Evolutionary conservation across 139 green algal genomes (phyloP), one percentile per base, ranked within the genome.

Genomic region (Tetradesmus lagerheimii): DNA sequence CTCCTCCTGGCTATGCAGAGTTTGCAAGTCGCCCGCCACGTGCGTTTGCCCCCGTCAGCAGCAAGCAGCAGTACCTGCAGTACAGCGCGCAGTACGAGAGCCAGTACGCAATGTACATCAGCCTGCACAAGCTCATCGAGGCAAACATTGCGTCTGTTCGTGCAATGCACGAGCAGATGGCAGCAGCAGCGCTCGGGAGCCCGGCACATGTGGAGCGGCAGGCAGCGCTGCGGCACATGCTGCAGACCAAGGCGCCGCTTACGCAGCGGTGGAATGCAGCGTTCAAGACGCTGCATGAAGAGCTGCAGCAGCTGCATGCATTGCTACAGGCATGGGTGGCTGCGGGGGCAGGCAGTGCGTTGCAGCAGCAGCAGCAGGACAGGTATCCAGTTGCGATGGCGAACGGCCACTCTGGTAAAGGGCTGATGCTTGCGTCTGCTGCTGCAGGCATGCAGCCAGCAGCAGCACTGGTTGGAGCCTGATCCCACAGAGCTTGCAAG

Each of bases 1-100:
- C 86, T 62, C 89, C 92, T 14, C 92, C 92, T 14, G 92, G 76
- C 25, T 92, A 89, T 31, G 53, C 27, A 45, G 83, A 90, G 14
- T 78, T 57, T 34, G 45, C 50, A 43, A 77, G 91, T 9, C 66
- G 57, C 18, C 45, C 16, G 0, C 83, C 89, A 1, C 35, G 71
- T 45, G 64, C 34, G 47, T 93, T 79, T 38, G 67, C 31, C 64
- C 76, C 64, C 38, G 89, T 64, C 45, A 89, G 76, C 37, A 89
- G 79, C 14, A 8, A 43, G 31, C 53, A 91, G 80, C 85, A 93
- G 85, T 85, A 53, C 67, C 84, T 86, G 85, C 62, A 88, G 50
- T 88, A 88, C 64, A 18, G 12, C 5, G 23, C 25, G 41, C 35
- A 45, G 83, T 88, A 80, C 34, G 38, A 80, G 38, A 16, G 2